A percentile compares a stretch with the other conserved stretches of the same genome.
These are phyloP conservation scores for Rosellinia necatrix DNA, from an alignment of 2,329 filamentous ascomycete genomes.

Conservation along the genomic window DNA sequence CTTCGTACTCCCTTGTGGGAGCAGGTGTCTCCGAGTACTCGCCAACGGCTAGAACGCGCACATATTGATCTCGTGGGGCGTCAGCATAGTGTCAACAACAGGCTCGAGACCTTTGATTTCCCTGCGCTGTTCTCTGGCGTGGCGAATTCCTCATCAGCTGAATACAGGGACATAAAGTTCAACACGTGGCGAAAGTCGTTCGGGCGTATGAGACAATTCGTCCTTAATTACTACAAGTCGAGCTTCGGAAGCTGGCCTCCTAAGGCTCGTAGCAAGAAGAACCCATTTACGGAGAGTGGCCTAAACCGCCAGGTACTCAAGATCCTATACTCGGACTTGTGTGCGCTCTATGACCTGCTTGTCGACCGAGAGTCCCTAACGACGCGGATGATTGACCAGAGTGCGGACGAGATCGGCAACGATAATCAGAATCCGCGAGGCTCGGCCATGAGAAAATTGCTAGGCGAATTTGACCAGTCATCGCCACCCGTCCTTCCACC, in stretches of 20 bases:
- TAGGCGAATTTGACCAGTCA: slow-evolving; percentile 87
- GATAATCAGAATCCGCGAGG: slow-evolving; percentile 63
- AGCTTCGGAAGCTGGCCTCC: slow-evolving; percentile 79
- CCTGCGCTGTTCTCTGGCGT: slow-evolving; percentile 87
- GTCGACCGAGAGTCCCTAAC: slow-evolving; percentile 81
- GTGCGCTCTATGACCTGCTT: slow-evolving; percentile 83
- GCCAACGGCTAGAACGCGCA: slow-evolving; percentile 80
- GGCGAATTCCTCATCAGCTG: slow-evolving; percentile 77
- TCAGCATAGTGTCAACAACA: slow-evolving; percentile 69
- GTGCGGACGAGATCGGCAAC: slow-evolving; percentile 58
- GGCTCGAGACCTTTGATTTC: slow-evolving; percentile 89
- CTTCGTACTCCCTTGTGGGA: slow-evolving; percentile 71
- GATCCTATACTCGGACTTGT: slow-evolving; percentile 84
- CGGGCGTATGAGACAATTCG: slow-evolving; percentile 73
- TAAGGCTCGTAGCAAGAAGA: slow-evolving; percentile 90
- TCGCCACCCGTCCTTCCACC: slow-evolving; percentile 89
- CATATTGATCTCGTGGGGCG: slow-evolving; percentile 78
- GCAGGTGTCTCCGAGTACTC: slow-evolving; percentile 71
- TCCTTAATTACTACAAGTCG: slow-evolving; percentile 67
- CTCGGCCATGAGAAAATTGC: slow-evolving; percentile 75
- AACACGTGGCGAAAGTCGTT: slow-evolving; percentile 82
- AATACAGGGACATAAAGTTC: slow-evolving; percentile 80
- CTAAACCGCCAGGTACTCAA: slow-evolving; percentile 83
- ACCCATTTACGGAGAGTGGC: slow-evolving; percentile 82
- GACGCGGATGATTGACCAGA: slow-evolving; percentile 74